Evolutionary conservation across 352 stramenopile species (phyloP).

Genomic region (Pythium apleroticum): DNA sequence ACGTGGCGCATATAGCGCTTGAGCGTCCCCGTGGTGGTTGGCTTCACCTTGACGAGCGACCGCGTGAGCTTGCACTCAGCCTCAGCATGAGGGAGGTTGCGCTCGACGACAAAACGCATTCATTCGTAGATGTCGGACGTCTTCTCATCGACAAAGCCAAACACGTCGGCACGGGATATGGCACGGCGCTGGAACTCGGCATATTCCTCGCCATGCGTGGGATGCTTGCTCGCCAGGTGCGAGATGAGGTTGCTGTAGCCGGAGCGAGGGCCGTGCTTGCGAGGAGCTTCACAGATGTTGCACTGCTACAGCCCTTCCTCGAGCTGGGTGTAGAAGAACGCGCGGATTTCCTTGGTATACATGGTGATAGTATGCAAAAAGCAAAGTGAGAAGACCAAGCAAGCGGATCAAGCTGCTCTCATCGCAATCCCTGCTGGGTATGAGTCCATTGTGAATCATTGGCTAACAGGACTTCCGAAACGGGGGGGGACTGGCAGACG

Average conservation of each 20-base stretch:
- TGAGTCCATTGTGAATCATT: too few species aligned
- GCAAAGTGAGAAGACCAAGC: constrained; percentile 2
- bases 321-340: constrained; percentile 3
- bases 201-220: background rate
- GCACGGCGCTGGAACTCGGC: background rate
- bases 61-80: constrained; percentile 4
- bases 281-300: constrained; percentile 1
- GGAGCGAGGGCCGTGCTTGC: background rate
- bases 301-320: background rate
- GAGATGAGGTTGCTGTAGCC: constrained; percentile 10
- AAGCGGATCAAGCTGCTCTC: too few species aligned
- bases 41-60: constrained; percentile 1
- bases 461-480: too few species aligned
- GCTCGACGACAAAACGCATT: constrained; percentile 3
- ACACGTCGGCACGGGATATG: background rate
- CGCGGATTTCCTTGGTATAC: background rate
- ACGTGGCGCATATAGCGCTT: constrained; percentile 7
- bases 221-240: background rate
- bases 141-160: constrained; percentile 4
- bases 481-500: too few species aligned
- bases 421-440: too few species aligned
- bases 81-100: constrained; percentile 12
- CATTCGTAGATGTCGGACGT: constrained; percentile 17
- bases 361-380: background rate
- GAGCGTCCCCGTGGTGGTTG: background rate